phyloP scores from a whole-genome alignment of 2,329 filamentous ascomycete genomes.

The Amphichorda felina region DNA sequence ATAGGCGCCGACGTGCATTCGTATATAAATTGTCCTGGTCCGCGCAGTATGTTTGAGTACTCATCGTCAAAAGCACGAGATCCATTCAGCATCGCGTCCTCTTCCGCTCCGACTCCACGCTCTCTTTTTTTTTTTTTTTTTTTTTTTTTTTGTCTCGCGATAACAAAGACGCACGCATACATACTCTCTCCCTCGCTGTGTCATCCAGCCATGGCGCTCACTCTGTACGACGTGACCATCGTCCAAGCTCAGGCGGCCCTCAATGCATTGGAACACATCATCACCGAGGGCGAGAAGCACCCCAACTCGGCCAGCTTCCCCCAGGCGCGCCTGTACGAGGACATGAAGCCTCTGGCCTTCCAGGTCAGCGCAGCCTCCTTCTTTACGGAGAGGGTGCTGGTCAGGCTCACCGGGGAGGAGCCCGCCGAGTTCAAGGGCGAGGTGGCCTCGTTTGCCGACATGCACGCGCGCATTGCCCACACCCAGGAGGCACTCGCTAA shows the following conservation, averaged over 20 bases:
- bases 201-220: too few relatives aligned
- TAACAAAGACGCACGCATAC: too few relatives aligned
- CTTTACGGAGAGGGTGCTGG: conserved; percentile 12
- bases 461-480: conserved; percentile 16
- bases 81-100: too few relatives aligned
- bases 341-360: conserved; percentile 24
- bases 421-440: conserved; percentile 12
- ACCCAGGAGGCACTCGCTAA: conserved; percentile 11
- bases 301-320: conserved; percentile 14
- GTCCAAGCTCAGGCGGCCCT: conserved; percentile 13
- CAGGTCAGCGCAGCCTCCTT: conserved; percentile 19
- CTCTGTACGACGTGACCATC: conserved; percentile 9
- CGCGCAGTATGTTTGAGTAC: too few relatives aligned
- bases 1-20: too few relatives aligned
- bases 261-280: conserved; percentile 12
- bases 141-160: too few relatives aligned
- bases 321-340: conserved; percentile 17
- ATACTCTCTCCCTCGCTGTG: too few relatives aligned
- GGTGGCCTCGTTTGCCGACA: conserved; percentile 14
- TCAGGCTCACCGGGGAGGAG: conserved; percentile 14
- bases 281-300: conserved; percentile 17
- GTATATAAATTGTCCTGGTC: too few relatives aligned
- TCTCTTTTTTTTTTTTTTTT: too few relatives aligned
- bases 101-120: too few relatives aligned
- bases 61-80: too few relatives aligned